These are phyloP conservation scores for Vanderwaltozyma yarrowii DNA, from an alignment of 805 yeast species.

Conservation along the genomic window DNA sequence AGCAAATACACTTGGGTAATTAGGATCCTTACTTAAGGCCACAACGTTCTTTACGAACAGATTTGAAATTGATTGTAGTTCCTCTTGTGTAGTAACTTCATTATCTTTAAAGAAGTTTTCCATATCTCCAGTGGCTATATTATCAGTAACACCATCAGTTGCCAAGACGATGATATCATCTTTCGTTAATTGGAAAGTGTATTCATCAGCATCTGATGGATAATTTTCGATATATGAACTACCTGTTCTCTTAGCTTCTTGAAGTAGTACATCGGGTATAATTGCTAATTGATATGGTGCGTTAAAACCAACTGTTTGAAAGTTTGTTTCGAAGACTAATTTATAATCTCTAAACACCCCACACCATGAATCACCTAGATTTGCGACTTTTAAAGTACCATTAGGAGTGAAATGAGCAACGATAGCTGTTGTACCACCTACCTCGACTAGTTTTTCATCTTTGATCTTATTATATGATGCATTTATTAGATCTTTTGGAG, in stretches of 20 bases:
- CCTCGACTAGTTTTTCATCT: conserved; percentile 51
- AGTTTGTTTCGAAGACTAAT: conserved; percentile 54
- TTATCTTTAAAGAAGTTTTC: conserved; percentile 55
- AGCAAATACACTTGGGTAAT: conserved; percentile 77
- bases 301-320: conserved; percentile 80
- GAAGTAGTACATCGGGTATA: conserved; percentile 53
- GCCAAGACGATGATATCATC: conserved; percentile 78
- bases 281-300: conserved; percentile 88
- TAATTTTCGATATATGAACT: conserved; percentile 58
- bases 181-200: conserved; percentile 51
- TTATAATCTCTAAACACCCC: conserved; percentile 64
- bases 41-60: conserved; percentile 58
- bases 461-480: conserved; percentile 47
- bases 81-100: conserved; percentile 12
- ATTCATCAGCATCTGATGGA: conserved; percentile 60
- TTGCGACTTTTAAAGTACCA: conserved; percentile 52
- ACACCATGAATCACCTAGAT: conserved; percentile 93
- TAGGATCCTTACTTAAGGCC: conserved; percentile 57
- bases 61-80: conserved; percentile 39
- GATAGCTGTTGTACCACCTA: conserved; percentile 93
- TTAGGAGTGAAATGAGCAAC: conserved; percentile 55
- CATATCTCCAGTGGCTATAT: conserved; percentile 63
- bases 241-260: conserved; percentile 44
- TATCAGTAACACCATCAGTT: conserved; percentile 91
- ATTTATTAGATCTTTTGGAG: conserved; percentile 42